Base-by-base conservation (phyloP, 2,329 filamentous ascomycete species). In the Nigrospora osmanthi region DNA sequence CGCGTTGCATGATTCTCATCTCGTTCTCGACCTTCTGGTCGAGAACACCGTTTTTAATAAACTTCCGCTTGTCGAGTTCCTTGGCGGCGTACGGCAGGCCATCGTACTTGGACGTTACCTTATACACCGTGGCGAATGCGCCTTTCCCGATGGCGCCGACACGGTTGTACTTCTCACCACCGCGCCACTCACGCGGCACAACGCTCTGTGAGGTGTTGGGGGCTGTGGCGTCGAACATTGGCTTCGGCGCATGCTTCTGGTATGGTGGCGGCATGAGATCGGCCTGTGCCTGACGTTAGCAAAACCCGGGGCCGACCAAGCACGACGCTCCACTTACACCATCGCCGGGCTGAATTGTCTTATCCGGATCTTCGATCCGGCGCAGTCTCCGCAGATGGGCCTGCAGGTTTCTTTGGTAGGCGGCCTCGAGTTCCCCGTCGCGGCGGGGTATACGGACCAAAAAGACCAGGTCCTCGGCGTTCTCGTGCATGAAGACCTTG, bases 11-110 rank as follows among this genome's bases (percentile, higher is more conserved):
- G 55, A 98, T 97, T 52, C 81, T 86, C 84, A 98, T 91, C 67
- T 98, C 93, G 56, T 94, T 96, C 59, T 96, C 88, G 13, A 97
- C 85, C 63, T 94, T 95, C 53, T 89, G 84, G 57, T 95, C 89
- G 17, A 95, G 66, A 16, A 90, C 74, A 3, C 89, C 90, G 55
- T 95, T 93, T 68, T 95, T 95, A 71, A 95, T 87, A 59, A 96
- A 95, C 15, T 83, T 82, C 43, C 87, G 81, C 68, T 96, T 97
- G 64, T 96, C 89, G 4, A 98, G 78, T 64, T 97, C 89, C 62
- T 98, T 98, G 13, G 89, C 90, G 5, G 93, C 93, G 57, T 86
- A 94, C 0, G 91, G 80, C 30, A 80, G 72, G 2, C 93, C 93
- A 57, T 93, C 83, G 55, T 81, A 86, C 65, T 89, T 94, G 15